Percentiles rank a stretch among this genome's conserved stretches.
Evolutionary conservation across 352 stramenopile species (phyloP).

Genomic region (Elongisporangium undulatum): DNA sequence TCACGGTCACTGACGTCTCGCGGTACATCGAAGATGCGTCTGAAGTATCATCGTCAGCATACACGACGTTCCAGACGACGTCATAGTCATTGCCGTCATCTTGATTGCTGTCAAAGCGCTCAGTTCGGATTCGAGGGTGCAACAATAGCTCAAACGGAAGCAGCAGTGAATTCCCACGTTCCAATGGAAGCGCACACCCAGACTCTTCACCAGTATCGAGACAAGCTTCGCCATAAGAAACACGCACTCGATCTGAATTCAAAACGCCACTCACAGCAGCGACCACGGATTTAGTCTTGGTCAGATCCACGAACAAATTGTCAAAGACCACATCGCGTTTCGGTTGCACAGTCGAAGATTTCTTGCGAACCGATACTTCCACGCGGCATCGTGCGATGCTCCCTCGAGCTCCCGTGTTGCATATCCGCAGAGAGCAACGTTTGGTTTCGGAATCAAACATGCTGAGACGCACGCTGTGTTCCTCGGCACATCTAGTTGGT

Average conservation of each 20-base stretch:
- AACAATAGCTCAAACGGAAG: conserved; percentile 38
- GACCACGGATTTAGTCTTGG: too few species aligned
- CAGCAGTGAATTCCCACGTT: conserved; percentile 23
- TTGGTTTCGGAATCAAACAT: conserved; percentile 74
- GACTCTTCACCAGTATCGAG: background rate
- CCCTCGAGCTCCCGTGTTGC: conserved; percentile 33
- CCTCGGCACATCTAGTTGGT: too few species aligned
- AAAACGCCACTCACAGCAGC: too few species aligned
- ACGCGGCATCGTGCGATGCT: conserved; percentile 35
- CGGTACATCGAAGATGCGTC: conserved; percentile 33
- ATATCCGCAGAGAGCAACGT: conserved; percentile 43
- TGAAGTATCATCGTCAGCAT: conserved; percentile 17
- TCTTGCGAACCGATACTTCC: conserved; percentile 24
- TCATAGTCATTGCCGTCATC: conserved; percentile 21
- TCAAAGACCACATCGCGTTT: conserved; percentile 27
- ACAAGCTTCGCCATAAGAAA: too few species aligned
- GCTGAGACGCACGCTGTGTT: conserved; percentile 27
- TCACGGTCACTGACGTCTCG: conserved; percentile 41
- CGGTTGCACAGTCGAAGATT: background rate
- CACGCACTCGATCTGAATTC: too few species aligned
- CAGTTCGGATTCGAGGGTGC: conserved; percentile 7
- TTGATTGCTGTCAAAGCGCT: conserved; percentile 5
- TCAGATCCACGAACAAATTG: conserved; percentile 8
- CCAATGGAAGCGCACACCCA: conserved; percentile 16
- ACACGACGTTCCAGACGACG: conserved; percentile 65